phyloP scores from a whole-genome alignment of 768 basidiomycete species.

The Mycena amicta region DNA sequence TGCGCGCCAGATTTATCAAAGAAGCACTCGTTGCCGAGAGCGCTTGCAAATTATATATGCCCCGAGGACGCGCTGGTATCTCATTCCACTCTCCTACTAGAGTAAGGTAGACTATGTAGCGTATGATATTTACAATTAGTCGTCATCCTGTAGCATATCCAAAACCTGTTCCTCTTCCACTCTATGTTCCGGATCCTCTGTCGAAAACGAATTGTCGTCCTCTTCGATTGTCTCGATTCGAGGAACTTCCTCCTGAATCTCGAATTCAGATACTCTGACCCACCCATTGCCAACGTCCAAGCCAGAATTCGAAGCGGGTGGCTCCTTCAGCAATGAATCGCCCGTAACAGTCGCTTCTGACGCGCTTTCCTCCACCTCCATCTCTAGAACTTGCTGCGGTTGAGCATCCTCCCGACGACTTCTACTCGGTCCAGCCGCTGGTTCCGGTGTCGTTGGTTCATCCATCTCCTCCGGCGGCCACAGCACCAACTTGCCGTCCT shows the following conservation, averaged over 20 bases:
- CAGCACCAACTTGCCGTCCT: constrained; percentile 49
- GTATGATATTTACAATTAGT: too few relatives aligned
- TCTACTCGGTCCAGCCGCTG: too few relatives aligned
- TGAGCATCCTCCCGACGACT: too few relatives aligned
- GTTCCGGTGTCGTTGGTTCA: too few relatives aligned
- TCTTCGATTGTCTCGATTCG: background rate
- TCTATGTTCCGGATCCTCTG: background rate
- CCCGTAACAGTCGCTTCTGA: background rate
- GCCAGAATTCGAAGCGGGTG: too few relatives aligned
- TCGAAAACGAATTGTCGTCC: background rate
- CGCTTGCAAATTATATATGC: background rate
- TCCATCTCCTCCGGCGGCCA: constrained; percentile 39
- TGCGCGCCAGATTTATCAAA: background rate
- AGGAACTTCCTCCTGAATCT: background rate
- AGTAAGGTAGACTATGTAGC: too few relatives aligned
- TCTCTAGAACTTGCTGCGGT: too few relatives aligned
- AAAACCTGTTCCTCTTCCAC: constrained; percentile 1
- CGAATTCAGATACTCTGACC: background rate
- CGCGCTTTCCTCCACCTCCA: background rate
- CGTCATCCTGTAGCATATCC: constrained; percentile 8
- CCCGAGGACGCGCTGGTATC: too few relatives aligned
- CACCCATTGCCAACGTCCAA: too few relatives aligned
- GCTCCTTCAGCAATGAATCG: too few relatives aligned
- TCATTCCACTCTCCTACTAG: too few relatives aligned
- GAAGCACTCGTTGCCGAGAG: background rate